Evolutionary conservation across 495 filamentous ascomycete genomes (phyloP).

Genomic region (Talaromyces adpressus): DNA sequence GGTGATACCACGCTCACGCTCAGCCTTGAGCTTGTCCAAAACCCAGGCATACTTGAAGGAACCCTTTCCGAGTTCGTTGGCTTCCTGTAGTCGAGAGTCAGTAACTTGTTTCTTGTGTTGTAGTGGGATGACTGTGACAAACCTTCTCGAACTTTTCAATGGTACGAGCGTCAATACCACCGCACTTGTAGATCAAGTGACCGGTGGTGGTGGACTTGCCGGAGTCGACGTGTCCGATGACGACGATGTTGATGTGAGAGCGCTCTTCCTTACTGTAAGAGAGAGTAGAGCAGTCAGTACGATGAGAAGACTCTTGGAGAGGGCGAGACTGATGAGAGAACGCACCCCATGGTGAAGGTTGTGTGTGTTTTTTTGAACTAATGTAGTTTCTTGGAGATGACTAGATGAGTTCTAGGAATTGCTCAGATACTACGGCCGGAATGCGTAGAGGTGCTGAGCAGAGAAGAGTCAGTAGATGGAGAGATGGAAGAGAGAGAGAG

Average conservation of each 20-base stretch:
- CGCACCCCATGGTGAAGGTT: conserved; percentile 49
- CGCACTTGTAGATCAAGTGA: conserved; percentile 99
- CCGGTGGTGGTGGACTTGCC: conserved; percentile 98
- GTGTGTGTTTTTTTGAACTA: conserved; percentile 21
- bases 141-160: conserved; percentile 99
- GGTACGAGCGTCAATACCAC: conserved; percentile 99
- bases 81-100: conserved; percentile 63
- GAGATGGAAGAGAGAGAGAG: conserved; percentile 9
- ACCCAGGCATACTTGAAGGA: conserved; percentile 99
- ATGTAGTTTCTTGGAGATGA: conserved; percentile 40
- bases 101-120: conserved; percentile 6
- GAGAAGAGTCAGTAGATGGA: conserved; percentile 27
- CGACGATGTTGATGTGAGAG: conserved; percentile 93
- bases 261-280: conserved; percentile 69
- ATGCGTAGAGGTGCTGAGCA: conserved; percentile 46
- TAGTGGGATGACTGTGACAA: conserved; percentile 26
- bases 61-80: conserved; percentile 98
- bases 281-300: conserved; percentile 11
- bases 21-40: conserved; percentile 99
- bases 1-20: conserved; percentile 99
- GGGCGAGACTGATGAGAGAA: conserved; percentile 10
- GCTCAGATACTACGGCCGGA: conserved; percentile 46
- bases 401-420: conserved; percentile 31
- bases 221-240: conserved; percentile 99
- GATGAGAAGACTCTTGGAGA: neutral